Evolutionary conservation across 2,329 filamentous ascomycete genomes (phyloP).

Genomic region (Fusarium lateritium): DNA sequence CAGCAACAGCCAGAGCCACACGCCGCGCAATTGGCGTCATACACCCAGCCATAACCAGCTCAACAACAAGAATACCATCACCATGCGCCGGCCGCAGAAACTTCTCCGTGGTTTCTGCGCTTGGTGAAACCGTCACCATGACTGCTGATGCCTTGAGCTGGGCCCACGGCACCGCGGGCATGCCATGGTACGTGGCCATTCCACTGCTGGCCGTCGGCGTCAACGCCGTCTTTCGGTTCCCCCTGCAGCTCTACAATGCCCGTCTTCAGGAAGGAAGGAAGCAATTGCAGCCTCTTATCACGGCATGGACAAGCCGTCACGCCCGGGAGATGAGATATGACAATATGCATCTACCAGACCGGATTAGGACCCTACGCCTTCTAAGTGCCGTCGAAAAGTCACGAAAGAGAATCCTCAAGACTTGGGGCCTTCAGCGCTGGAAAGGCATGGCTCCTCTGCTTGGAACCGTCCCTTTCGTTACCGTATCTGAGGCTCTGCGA

Average conservation of each 20-base stretch:
- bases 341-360: slow-evolving; percentile 29
- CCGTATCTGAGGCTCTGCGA: slow-evolving; percentile 65
- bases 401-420: slow-evolving; percentile 54
- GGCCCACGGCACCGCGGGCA: slow-evolving; percentile 59
- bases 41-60: slow-evolving; percentile 14
- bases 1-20: slow-evolving; percentile 8
- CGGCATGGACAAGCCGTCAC: slow-evolving; percentile 54
- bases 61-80: not conserved
- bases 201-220: slow-evolving; percentile 66
- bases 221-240: slow-evolving; percentile 62
- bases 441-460: slow-evolving; percentile 59
- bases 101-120: slow-evolving; percentile 54
- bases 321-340: slow-evolving; percentile 8
- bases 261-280: slow-evolving; percentile 51
- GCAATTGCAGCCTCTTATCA: slow-evolving; percentile 50
- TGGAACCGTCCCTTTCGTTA: slow-evolving; percentile 64
- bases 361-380: slow-evolving; percentile 45
- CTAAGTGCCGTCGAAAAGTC: slow-evolving; percentile 50
- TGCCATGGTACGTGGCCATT: slow-evolving; percentile 70
- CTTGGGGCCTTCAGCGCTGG: slow-evolving; percentile 63
- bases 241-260: slow-evolving; percentile 60
- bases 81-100: slow-evolving; percentile 42
- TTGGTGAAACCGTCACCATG: slow-evolving; percentile 55
- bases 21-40: slow-evolving; percentile 15
- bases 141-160: slow-evolving; percentile 61